Conservation (phyloP, 495 filamentous ascomycete species). For the Hypoxylon subgilvum region DNA sequence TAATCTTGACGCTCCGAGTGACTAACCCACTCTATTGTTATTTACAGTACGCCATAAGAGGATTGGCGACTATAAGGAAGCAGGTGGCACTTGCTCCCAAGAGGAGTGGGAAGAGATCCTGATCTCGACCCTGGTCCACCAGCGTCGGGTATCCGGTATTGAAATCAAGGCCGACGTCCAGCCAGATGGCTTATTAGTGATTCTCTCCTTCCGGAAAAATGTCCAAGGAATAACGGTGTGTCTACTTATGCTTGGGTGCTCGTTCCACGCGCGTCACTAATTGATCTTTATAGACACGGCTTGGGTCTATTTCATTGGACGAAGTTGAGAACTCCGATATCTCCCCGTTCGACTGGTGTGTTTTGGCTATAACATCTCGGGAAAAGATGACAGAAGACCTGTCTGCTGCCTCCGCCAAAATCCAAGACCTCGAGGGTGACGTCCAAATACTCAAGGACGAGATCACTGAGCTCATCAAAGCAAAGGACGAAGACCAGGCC, state of each 20-base stretch:
- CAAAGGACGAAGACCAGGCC: constrained; percentile 72
- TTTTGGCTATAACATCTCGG: constrained; percentile 44
- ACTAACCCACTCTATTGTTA: constrained; percentile 20
- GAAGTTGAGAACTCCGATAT: constrained; percentile 69
- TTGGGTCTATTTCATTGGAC: constrained; percentile 68
- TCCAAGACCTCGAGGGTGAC: constrained; percentile 55
- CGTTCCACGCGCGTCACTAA: constrained; percentile 11
- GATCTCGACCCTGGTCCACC: constrained; percentile 44
- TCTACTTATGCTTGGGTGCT: not conserved
- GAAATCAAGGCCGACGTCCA: constrained; percentile 50
- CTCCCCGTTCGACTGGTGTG: constrained; percentile 76
- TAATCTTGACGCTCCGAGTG: constrained; percentile 11
- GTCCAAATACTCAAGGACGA: constrained; percentile 58
- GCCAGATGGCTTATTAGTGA: constrained; percentile 39
- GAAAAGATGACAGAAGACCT: constrained; percentile 49
- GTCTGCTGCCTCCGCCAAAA: constrained; percentile 49
- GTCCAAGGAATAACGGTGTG: constrained; percentile 56
- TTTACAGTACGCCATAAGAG: constrained; percentile 42
- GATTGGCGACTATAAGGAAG: constrained; percentile 35
- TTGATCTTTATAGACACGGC: constrained; percentile 61
- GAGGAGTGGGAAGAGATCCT: constrained; percentile 56
- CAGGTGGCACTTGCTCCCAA: constrained; percentile 45
- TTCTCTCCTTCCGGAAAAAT: constrained; percentile 51
- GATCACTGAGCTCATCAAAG: constrained; percentile 67
- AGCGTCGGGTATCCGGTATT: constrained; percentile 45